phyloP scores from a whole-genome alignment of 176 grass and related monocot genomes.

The Areca catechu region DNA sequence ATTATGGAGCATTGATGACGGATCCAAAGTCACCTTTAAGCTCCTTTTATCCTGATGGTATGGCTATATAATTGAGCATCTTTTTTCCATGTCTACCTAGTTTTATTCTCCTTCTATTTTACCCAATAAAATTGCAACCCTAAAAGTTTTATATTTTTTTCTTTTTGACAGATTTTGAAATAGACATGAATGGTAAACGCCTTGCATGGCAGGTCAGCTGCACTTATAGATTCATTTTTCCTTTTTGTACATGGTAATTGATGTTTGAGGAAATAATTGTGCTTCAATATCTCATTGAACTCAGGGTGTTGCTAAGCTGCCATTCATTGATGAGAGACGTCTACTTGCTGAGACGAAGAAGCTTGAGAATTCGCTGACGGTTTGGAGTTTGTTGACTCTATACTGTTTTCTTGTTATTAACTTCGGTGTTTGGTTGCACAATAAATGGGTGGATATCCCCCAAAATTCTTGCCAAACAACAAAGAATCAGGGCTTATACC shows the following conservation, averaged over 20 bases:
- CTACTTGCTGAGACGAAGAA: slow-evolving; percentile 67
- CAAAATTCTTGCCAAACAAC: no score
- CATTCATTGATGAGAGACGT: slow-evolving; percentile 80
- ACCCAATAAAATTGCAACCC: neutral
- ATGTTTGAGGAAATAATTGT: neutral
- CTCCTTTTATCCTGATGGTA: slow-evolving; percentile 90
- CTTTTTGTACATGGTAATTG: neutral
- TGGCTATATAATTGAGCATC: neutral
- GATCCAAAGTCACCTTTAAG: slow-evolving; percentile 78
- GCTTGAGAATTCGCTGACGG: slow-evolving; percentile 77
- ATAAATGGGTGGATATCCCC: no score
- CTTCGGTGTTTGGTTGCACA: no score
- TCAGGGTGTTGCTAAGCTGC: slow-evolving; percentile 91
- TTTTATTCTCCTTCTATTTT: no score
- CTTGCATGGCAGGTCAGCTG: slow-evolving; percentile 93
- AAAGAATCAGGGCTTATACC: no score
- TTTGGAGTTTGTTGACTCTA: slow-evolving; percentile 28
- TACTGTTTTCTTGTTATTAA: no score
- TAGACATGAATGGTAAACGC: slow-evolving; percentile 98
- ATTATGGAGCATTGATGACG: slow-evolving; percentile 64
- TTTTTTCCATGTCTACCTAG: no score
- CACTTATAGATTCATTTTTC: neutral
- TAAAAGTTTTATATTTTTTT: slow-evolving; percentile 17
- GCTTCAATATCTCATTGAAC: slow-evolving; percentile 13
- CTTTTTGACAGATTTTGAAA: slow-evolving; percentile 66